Evolutionary conservation across 1,284 basidiomycete species (phyloP), one percentile per base, ranked within the genome.

Genomic region (Ustilago loliicola): DNA sequence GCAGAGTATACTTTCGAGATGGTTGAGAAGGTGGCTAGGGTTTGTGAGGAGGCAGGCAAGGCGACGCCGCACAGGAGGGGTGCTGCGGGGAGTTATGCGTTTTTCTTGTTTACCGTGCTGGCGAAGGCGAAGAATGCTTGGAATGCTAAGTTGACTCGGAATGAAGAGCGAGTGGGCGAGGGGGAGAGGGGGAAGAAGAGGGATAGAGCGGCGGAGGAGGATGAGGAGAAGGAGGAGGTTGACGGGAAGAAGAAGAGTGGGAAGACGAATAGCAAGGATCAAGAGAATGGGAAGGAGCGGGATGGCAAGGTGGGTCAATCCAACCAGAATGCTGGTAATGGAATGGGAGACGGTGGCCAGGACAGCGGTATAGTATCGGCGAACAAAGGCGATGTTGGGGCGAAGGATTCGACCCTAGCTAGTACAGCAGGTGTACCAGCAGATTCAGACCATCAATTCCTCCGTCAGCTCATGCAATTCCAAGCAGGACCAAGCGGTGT

Each of bases 1-100:
- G 77, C 70, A 23, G 73, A 72, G 54, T 72, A 76, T 27, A 72
- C 71, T 21, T 77, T 79, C 34, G 73, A 79, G 48, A 72, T 79
- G 66, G 71, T 79, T 10, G 70, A 73, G 30, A 71, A 76, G 45
- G 61, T 77, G 59, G 66, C 65, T 2, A 72, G 66, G 50, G 77
- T 66, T 29, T 68, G 75, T 25, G 73, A 79, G 65, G 73, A 79
- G 42, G 77, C 77, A 3, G 77, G 77, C 0, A 73, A 72, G 30
- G 73, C 70, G 1, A 79, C 77, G 21, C 65, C 69, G 38, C 77
- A 79, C 27, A 48, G 77, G 11, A 63, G 75, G 25, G 73, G 69
- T 29, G 74, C 77, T 2, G 73, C 77, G n/a, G 70, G 70, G 0
- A 79, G 77, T 29, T 79, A 79, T 61, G 77, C 77, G 13, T 67